Percentiles rank a stretch among this genome's conserved stretches.
These are phyloP conservation scores for Moringa oleifera DNA, from an alignment of 345 rosid species.

Conservation along the genomic window DNA sequence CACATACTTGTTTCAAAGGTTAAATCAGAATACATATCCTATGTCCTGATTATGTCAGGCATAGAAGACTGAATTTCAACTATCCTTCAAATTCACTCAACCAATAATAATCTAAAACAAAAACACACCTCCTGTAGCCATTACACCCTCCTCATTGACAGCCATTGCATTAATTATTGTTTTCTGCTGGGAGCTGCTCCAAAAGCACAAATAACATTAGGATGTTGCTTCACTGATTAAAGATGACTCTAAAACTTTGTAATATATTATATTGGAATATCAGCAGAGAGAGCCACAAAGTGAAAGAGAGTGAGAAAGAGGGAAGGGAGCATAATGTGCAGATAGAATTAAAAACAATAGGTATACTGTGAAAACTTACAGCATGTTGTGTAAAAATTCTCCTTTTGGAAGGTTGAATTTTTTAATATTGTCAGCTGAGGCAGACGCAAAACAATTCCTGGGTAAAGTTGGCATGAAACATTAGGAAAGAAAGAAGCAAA, in stretches of 20 bases:
- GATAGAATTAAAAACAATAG: neutral
- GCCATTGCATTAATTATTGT: slow-evolving; percentile 96
- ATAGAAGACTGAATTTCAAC: neutral
- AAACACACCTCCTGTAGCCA: slow-evolving; percentile 92
- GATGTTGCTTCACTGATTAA: neutral
- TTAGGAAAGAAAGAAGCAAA: slow-evolving; percentile 9
- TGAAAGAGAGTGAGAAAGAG: too few relatives aligned
- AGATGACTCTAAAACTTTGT: neutral
- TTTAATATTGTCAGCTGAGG: slow-evolving; percentile 96
- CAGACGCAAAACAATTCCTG: slow-evolving; percentile 94
- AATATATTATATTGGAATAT: neutral
- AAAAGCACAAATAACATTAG: neutral
- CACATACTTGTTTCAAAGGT: neutral
- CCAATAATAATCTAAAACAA: neutral
- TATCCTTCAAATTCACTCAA: neutral
- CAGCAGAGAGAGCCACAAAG: neutral
- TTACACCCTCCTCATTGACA: slow-evolving; percentile 88
- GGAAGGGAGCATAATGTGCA: too few relatives aligned
- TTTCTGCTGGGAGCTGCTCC: slow-evolving; percentile 92
- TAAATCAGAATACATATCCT: too few relatives aligned
- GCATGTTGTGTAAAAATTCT: slow-evolving; percentile 96
- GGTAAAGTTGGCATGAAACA: slow-evolving; percentile 11
- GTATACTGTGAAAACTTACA: slow-evolving; percentile 45
- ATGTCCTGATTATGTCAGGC: too few relatives aligned
- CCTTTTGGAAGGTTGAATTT: slow-evolving; percentile 88